Evolutionary conservation across 306 rosid genomes (phyloP).

Genomic region (Vicia villosa): DNA sequence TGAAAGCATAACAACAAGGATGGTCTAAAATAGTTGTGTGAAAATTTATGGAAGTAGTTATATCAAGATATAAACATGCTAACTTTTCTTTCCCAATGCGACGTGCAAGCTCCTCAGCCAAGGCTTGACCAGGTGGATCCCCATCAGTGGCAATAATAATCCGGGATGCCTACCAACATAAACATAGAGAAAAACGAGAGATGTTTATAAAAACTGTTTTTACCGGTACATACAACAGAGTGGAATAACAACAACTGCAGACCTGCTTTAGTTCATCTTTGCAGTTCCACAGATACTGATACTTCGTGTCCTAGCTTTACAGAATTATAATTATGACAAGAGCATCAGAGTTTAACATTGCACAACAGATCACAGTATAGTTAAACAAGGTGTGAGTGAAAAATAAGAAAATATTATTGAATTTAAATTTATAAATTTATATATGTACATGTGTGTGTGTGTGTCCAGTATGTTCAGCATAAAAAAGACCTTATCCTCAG

Average conservation of each 20-base stretch:
- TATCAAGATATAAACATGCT: constrained; percentile 24
- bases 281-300: constrained; percentile 96
- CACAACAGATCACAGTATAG: constrained; percentile 17
- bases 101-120: constrained; percentile 99
- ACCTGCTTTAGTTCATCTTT: constrained; percentile 76
- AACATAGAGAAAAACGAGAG: constrained; percentile 26
- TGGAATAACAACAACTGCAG: constrained; percentile 25
- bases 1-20: neutral
- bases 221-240: constrained; percentile 25
- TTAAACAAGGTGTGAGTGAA: constrained; percentile 12
- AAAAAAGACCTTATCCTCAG: constrained; percentile 66
- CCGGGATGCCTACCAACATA: constrained; percentile 74
- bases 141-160: constrained; percentile 94
- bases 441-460: too few relatives aligned
- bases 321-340: constrained; percentile 50
- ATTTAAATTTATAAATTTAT: neutral
- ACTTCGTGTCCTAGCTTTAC: constrained; percentile 92
- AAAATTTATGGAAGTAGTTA: constrained; percentile 19
- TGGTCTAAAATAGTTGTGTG: constrained; percentile 19
- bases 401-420: neutral
- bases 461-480: constrained; percentile 8
- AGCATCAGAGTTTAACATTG: constrained; percentile 53
- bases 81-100: constrained; percentile 96
- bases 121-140: constrained; percentile 94
- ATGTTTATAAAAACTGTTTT: constrained; percentile 13